Base-by-base conservation (phyloP, 2,329 filamentous ascomycete genomes). In the Exophiala sp. region DNA sequence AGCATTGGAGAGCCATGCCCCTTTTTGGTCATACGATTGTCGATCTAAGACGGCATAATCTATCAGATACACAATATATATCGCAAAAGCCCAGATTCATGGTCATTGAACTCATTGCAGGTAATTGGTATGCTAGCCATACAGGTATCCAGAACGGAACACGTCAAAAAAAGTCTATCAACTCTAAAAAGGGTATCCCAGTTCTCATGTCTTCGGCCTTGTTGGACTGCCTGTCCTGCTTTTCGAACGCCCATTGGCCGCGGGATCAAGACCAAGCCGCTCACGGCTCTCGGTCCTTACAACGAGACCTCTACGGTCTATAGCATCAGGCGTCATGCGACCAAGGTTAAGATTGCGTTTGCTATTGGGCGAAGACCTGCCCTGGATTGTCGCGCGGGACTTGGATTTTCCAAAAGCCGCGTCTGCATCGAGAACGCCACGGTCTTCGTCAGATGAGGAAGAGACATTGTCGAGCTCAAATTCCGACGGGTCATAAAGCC, bases 261-360 rank as follows among this genome's bases (percentile, higher is more conserved):
- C 35, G 19, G 34, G 34, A 13, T 39, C 46, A 11, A 37, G 24
- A 13, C 78, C 74, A 30, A 96, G 68, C 50, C 87, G 77, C 64
- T 97, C 93, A 46, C 88, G 76, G 64, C 88, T 95, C 64, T 96
- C 91, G 0, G 87, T 94, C 58, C 91, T 75, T 2, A 88, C 79
- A 46, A 87, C 82, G 56, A 96, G 66, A 1, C 90, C 90, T 40
- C 79, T 82, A 32, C 88, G 69, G 48, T 80, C 78, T 58, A 79
- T 77, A 8, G 73, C 65, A 56, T 72, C 46, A 21, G 54, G 48
- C 14, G 22, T 50, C 23, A 58, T 18, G 57, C 64, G 45, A 59
- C 64, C 64, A 62, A 67, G 24, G n/a, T 48, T 41, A 62, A 67
- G 24, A 16, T 48, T 41, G 13, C n/a, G 38, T 51, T 76, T 78